Base-by-base conservation (phyloP, 257 asterid genomes). In the Marsdenia floribunda region DNA sequence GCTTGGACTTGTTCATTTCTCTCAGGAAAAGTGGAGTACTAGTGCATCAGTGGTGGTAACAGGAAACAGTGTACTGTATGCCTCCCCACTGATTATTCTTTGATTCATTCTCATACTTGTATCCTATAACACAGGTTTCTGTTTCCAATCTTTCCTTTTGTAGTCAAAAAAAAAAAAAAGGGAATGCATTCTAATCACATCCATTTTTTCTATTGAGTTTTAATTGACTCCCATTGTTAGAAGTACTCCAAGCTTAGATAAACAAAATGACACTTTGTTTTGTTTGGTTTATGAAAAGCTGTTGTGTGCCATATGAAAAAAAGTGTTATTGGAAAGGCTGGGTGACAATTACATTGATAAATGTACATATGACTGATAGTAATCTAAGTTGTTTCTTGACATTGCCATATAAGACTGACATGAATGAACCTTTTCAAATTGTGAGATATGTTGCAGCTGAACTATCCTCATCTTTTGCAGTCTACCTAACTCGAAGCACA, bases 11-110 rank as follows among this genome's bases (percentile, higher is more conserved):
- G 83, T 84, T 86, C 61, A 42, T 80, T 0, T 86, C 93, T 73
- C 92, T 90, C 13, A 79, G 95, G 74, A 81, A 77, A 75, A 83
- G 61, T 42, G 95, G 91, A 55, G 89, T 90, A 74, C 80, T 90
- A 55, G 93, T 85, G 71, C 95, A 90, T 70, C 97, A 90, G 60
- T 90, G 93, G 93, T 83, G 85, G 91, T 89, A 87, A 86, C 42
- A 44, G 57, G 42, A 72, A 53, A 15, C 38, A 40, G 55, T 75
- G 33, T 12, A 63, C 35, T 59, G 11, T 50, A 49, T 7, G 61
- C n/a, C n/a, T 10, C 10, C 29, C 33, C 15, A 4, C 11, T 24
- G 33, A 60, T 8, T 24, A 58, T 60, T 74, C 47, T 53, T 74
- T 60, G 33, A 68, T 68, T 60, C 71, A 21, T 40, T 50, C 37